phyloP scores from a whole-genome alignment of 139 green algal genomes.

The Volvox africanus region DNA sequence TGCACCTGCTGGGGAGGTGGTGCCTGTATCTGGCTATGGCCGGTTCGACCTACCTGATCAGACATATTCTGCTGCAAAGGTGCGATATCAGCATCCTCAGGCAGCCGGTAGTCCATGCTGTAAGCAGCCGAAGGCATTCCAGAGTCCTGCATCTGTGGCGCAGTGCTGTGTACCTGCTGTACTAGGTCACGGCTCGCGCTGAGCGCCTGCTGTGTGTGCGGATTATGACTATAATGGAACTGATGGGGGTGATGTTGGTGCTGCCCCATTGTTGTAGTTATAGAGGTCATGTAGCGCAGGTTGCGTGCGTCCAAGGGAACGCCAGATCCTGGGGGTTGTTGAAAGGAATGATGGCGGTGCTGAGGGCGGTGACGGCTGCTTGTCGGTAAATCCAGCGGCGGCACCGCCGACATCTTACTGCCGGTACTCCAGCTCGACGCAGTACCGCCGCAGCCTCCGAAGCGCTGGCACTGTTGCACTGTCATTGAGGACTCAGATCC shows the following conservation, averaged over 20 bases:
- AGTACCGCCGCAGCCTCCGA: neutral
- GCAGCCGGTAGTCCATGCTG: neutral
- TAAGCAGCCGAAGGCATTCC: neutral
- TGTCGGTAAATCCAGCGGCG: neutral
- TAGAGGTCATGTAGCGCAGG: too few species aligned
- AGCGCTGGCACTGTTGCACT: neutral
- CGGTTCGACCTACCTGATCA: too few species aligned
- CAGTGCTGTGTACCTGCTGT: neutral
- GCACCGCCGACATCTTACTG: neutral
- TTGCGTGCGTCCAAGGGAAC: too few species aligned
- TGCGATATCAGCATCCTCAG: too few species aligned
- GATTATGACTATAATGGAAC: neutral
- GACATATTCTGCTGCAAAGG: too few species aligned
- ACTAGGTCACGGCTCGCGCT: neutral
- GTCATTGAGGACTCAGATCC: neutral
- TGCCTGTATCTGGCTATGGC: neutral
- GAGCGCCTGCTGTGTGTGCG: neutral
- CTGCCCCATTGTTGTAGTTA: neutral
- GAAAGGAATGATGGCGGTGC: neutral
- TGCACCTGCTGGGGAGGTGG: neutral
- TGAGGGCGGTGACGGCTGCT: neutral
- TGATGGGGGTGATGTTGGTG: neutral
- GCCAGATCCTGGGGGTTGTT: neutral
- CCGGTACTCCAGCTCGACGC: neutral
- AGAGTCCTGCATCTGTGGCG: neutral